These are phyloP conservation scores for Magnusiomyces tetraspermus DNA, from an alignment of 1,139 yeast species.

Conservation along the genomic window DNA sequence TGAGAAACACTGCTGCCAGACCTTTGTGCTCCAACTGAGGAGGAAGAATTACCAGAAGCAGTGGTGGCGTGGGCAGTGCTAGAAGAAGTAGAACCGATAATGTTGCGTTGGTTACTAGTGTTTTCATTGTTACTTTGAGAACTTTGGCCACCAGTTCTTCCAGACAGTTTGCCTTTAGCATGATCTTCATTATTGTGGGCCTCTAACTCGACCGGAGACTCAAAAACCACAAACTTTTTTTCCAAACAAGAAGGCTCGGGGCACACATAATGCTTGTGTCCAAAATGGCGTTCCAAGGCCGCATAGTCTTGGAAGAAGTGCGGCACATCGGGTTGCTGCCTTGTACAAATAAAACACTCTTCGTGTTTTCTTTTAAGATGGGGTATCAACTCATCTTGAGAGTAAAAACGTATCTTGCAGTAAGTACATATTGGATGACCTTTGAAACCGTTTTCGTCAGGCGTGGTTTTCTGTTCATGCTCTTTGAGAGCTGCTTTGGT, in stretches of 20 bases:
- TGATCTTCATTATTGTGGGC: conserved; percentile 87
- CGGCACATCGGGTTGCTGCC: conserved; percentile 48
- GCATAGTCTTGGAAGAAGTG: conserved; percentile 64
- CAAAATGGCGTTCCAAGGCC: conserved; percentile 60
- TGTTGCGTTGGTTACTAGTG: conserved; percentile 7
- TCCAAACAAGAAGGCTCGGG: conserved; percentile 76
- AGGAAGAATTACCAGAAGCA: neutral
- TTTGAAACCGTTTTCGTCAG: conserved; percentile 60
- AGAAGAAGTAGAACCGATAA: neutral
- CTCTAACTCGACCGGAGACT: conserved; percentile 74
- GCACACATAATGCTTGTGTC: conserved; percentile 65
- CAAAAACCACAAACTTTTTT: conserved; percentile 82
- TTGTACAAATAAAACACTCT: conserved; percentile 80
- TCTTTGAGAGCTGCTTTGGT: conserved; percentile 51
- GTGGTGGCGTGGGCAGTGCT: neutral
- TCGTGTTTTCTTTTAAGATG: conserved; percentile 85
- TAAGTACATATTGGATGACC: conserved; percentile 91
- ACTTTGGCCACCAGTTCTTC: conserved; percentile 33
- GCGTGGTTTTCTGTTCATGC: conserved; percentile 51
- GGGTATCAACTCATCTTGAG: conserved; percentile 73
- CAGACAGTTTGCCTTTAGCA: conserved; percentile 35
- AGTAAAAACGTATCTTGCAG: conserved; percentile 71
- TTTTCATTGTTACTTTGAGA: no score
- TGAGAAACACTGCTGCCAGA: no score
- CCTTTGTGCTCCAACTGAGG: neutral